These are phyloP conservation scores for Kernera saxatilis DNA, from an alignment of 345 rosid genomes.

Conservation along the genomic window DNA sequence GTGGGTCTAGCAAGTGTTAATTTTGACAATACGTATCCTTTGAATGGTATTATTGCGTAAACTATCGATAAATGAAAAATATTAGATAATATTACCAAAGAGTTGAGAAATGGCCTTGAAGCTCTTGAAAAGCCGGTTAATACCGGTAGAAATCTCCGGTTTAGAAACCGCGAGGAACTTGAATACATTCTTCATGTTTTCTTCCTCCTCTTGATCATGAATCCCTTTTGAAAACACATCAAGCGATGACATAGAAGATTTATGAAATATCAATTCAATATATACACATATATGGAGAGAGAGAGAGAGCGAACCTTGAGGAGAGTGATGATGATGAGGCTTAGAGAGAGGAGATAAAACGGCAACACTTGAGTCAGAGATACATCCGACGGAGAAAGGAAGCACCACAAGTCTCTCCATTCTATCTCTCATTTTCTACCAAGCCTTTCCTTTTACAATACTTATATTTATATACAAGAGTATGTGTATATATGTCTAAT, in stretches of 20 bases:
- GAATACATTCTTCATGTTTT: conserved; percentile 43
- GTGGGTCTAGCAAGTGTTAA: not conserved
- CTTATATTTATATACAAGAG: conserved; percentile 2
- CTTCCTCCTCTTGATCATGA: conserved; percentile 42
- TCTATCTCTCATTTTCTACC: conserved; percentile 54
- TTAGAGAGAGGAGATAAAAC: conserved; percentile 36
- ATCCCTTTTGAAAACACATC: conserved; percentile 19
- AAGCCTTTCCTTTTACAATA: conserved; percentile 26
- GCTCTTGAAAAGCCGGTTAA: conserved; percentile 54
- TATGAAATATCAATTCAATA: not conserved
- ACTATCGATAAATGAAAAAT: not conserved
- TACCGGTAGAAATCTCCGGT: conserved; percentile 54
- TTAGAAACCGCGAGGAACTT: conserved; percentile 37
- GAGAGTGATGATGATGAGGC: conserved; percentile 24
- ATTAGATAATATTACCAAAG: conserved; percentile 39
- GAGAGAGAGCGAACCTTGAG: conserved; percentile 31
- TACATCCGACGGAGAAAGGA: conserved; percentile 73
- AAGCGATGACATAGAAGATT: not conserved
- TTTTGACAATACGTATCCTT: not conserved
- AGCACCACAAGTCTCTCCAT: conserved; percentile 78
- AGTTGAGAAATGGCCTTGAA: conserved; percentile 59
- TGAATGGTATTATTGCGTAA: not conserved
- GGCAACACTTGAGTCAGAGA: conserved; percentile 67
- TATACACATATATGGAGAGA: not conserved
- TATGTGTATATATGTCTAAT: not conserved